Evolutionary conservation across 1,284 basidiomycete genomes (phyloP).

Genomic region (Irpex rosettiformis): DNA sequence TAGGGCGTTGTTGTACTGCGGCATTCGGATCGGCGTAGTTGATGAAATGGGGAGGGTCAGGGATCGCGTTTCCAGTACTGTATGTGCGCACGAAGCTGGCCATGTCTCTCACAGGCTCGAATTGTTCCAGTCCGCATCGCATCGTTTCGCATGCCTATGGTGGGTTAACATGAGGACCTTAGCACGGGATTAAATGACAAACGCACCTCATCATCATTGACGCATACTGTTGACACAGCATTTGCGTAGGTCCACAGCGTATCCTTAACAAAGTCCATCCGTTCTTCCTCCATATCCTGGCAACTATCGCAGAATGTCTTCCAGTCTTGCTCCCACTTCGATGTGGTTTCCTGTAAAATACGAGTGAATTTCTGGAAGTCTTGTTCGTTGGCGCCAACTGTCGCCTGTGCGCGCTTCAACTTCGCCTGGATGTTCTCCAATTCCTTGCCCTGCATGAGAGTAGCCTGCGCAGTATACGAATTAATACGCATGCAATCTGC

Average conservation of each 20-base stretch:
- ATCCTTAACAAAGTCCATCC: conserved; percentile 92
- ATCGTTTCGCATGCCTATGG: conserved; percentile 85
- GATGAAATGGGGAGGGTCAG: conserved; percentile 80
- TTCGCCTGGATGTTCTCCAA: conserved; percentile 88
- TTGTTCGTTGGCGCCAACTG: conserved; percentile 85
- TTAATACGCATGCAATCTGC: conserved; percentile 94
- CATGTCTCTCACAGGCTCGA: conserved; percentile 82
- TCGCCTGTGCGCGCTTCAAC: conserved; percentile 87
- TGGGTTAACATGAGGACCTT: conserved; percentile 8
- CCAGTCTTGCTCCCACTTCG: conserved; percentile 94
- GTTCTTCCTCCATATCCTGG: conserved; percentile 95
- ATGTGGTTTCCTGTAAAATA: conserved; percentile 76
- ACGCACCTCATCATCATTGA: conserved; percentile 91
- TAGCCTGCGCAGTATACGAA: conserved; percentile 91
- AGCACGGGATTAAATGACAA: background rate
- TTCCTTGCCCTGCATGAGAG: conserved; percentile 91
- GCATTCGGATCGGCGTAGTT: conserved; percentile 70
- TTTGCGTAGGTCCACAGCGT: conserved; percentile 97
- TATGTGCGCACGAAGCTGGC: conserved; percentile 83
- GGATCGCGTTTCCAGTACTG: conserved; percentile 82
- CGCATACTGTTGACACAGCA: conserved; percentile 92
- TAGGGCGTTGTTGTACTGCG: conserved; percentile 49
- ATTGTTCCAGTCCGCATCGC: conserved; percentile 76
- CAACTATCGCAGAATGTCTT: conserved; percentile 90
- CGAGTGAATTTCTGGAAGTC: conserved; percentile 90